Base-by-base conservation (phyloP, 2,329 filamentous ascomycete species). In the Elsinoe australis region DNA sequence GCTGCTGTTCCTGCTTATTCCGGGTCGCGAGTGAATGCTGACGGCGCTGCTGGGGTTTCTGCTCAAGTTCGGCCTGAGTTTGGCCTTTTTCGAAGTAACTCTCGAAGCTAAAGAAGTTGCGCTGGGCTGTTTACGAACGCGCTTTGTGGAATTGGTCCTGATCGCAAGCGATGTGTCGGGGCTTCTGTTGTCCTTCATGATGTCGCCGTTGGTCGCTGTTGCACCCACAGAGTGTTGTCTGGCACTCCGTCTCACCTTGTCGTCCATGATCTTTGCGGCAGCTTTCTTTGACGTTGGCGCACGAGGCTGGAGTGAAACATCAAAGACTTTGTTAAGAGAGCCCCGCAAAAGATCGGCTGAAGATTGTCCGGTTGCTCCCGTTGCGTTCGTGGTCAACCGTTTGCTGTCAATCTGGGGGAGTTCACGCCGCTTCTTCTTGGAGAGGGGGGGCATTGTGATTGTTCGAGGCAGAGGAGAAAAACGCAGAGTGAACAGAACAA, bases 1-100 rank as follows among this genome's bases (percentile, higher is more conserved):
- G 18, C 31, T 38, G 33, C 45, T 48, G 22, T 48, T 48, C 34
- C 45, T 26, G 22, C 32, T 48, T n/a, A 36, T 19, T n/a, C 31
- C 32, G 21, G 45, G 34, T 9, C 45, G 45, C 10, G 45, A 48
- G 15, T 24, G 32, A 9, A 39, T 32, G 33, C 45, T 48, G 32
- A 38, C 15, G 15, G 45, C 34, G 22, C 45, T 48, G 45, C 45
- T 48, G n/a, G n/a, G n/a, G 31, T 48, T 48, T 29, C 45, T 36
- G 32, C 32, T 48, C 15, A 48, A 9, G 14, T 24, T 31, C 2
- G 45, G 45, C 18, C 45, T 19, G 24, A 48, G 8, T 21, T 28
- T 44, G 24, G 39, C 39, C 24, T 44, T 34, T 28, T 48, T 48
- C 14, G 45, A 38, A 12, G 45, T 34, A 22, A 29, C 33, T 17